Conservation (phyloP, 352 stramenopile genomes). For the Phytophthora pini region DNA sequence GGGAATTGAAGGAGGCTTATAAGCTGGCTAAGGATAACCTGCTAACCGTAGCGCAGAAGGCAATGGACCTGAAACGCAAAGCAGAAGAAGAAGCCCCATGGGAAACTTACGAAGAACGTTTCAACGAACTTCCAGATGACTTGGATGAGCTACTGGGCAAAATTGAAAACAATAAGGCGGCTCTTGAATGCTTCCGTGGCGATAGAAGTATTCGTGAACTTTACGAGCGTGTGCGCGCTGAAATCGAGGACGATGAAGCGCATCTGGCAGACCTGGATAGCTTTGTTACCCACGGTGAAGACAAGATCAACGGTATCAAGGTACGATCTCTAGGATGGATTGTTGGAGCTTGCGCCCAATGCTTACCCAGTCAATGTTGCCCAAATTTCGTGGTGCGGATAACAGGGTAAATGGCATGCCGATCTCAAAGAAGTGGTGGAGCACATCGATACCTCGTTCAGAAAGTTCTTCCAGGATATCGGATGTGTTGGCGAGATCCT, state of each 20-base stretch:
- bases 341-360: not conserved
- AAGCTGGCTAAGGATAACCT: slow-evolving; percentile 74
- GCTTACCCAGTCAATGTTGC: no score
- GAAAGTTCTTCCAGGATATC: slow-evolving; percentile 87
- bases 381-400: not conserved
- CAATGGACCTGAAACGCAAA: slow-evolving; percentile 70
- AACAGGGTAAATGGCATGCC: slow-evolving; percentile 69
- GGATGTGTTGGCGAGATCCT: slow-evolving; percentile 87
- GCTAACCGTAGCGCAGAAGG: slow-evolving; percentile 59
- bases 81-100: slow-evolving; percentile 76
- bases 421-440: slow-evolving; percentile 75
- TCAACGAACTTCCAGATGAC: slow-evolving; percentile 72
- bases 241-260: slow-evolving; percentile 77
- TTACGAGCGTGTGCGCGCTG: slow-evolving; percentile 65
- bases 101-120: slow-evolving; percentile 68
- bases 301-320: slow-evolving; percentile 80
- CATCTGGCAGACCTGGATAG: slow-evolving; percentile 64
- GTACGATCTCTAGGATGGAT: slow-evolving; percentile 25
- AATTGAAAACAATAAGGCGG: slow-evolving; percentile 88
- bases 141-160: slow-evolving; percentile 75
- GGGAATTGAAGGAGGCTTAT: slow-evolving; percentile 63
- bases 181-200: slow-evolving; percentile 81
- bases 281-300: slow-evolving; percentile 67
- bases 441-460: slow-evolving; percentile 85
- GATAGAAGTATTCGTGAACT: slow-evolving; percentile 78